Conservation (phyloP, 352 stramenopile species). For the Pythium apleroticum region DNA sequence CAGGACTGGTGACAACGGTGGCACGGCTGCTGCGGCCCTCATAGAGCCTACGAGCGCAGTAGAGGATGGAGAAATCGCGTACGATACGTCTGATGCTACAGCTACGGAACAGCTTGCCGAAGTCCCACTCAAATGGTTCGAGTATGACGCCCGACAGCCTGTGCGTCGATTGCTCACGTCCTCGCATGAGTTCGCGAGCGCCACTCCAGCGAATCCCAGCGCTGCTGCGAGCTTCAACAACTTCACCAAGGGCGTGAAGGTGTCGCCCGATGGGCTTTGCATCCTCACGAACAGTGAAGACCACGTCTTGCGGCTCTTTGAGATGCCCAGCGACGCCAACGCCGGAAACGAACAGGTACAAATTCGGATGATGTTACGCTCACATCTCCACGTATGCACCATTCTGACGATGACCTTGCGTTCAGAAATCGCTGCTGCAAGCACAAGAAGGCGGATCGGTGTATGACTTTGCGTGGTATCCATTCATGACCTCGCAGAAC, state of each 20-base stretch:
- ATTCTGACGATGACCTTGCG: neutral
- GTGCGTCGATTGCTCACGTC: conserved; percentile 6
- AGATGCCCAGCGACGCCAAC: conserved; percentile 31
- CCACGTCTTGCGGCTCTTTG: conserved; percentile 76
- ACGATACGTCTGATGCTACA: neutral
- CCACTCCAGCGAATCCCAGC: neutral
- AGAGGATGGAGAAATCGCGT: conserved; percentile 6
- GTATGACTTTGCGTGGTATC: conserved; percentile 90
- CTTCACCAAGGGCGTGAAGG: conserved; percentile 74
- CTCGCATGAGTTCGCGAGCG: conserved; percentile 14
- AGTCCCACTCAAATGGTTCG: conserved; percentile 16
- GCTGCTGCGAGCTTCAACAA: conserved; percentile 40
- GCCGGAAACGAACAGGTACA: conserved; percentile 9
- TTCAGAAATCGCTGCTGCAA: conserved; percentile 43
- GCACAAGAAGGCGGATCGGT: conserved; percentile 74
- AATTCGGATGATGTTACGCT: too few relatives aligned
- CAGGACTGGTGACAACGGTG: neutral
- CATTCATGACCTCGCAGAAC: conserved; percentile 77
- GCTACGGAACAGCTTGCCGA: neutral
- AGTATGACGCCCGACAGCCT: conserved; percentile 8
- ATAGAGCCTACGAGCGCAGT: neutral
- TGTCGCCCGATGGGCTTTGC: conserved; percentile 83
- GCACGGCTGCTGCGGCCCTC: neutral
- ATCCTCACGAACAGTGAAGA: conserved; percentile 88
- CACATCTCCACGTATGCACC: neutral